These are phyloP conservation scores for Mycena leptocephala DNA, from an alignment of 768 basidiomycete species.

Conservation along the genomic window DNA sequence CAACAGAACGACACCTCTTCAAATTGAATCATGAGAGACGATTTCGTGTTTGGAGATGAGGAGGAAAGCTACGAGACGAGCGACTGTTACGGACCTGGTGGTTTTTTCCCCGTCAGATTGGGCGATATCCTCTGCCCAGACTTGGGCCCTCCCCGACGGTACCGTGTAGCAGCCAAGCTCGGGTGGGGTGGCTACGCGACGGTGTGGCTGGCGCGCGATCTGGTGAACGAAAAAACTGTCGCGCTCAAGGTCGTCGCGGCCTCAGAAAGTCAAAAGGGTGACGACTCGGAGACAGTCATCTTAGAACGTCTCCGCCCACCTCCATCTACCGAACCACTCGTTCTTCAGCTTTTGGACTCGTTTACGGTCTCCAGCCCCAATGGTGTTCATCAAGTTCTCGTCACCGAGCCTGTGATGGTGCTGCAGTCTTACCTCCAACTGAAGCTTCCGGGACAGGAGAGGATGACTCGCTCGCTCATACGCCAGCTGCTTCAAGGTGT, in stretches of 20 bases:
- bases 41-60: neutral
- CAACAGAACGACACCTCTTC: too few relatives aligned
- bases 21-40: neutral
- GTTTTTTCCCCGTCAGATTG: neutral
- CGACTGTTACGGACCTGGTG: neutral
- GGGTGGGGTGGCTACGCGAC: neutral
- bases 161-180: neutral
- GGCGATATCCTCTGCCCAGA: neutral
- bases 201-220: constrained; percentile 1
- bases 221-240: neutral
- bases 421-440: neutral
- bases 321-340: neutral
- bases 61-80: neutral
- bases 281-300: neutral
- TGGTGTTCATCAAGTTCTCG: neutral
- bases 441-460: neutral
- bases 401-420: neutral
- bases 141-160: neutral
- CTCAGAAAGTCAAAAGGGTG: neutral
- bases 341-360: neutral
- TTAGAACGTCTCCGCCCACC: neutral
- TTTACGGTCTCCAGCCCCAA: neutral
- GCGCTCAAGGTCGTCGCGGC: neutral
- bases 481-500: neutral
- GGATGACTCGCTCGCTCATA: neutral